Conservation (phyloP, 495 filamentous ascomycete genomes). For the Xanthoparmelia taractica region DNA sequence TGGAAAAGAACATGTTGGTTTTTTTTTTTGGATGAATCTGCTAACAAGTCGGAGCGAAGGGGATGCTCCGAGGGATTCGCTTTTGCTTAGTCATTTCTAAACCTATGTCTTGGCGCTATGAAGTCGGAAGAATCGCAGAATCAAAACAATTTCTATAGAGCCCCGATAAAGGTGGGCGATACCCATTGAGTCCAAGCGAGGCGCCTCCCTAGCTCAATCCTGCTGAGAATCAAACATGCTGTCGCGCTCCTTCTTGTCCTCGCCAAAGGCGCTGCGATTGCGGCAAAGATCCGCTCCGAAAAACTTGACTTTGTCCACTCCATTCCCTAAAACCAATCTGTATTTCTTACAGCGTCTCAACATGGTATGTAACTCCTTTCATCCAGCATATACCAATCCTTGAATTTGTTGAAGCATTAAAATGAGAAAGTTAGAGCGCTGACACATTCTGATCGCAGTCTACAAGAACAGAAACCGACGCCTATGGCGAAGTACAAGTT, state of each 20-base stretch:
- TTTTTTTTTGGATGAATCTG: too few relatives aligned
- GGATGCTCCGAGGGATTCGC: neutral
- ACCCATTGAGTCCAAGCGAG: neutral
- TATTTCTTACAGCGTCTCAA: constrained; percentile 12
- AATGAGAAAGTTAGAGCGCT: neutral
- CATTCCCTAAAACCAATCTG: neutral
- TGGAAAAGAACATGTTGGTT: neutral
- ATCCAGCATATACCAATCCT: too few relatives aligned
- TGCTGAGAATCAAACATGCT: constrained; percentile 1
- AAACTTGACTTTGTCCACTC: neutral
- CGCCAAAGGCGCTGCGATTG: neutral
- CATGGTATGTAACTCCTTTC: constrained; percentile 5
- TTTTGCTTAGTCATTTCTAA: neutral
- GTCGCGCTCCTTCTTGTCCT: neutral
- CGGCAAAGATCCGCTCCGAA: neutral
- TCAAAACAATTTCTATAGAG: constrained; percentile 1
- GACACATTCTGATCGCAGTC: constrained; percentile 8
- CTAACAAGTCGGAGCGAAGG: neutral
- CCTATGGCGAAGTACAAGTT: constrained; percentile 94
- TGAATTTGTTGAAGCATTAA: neutral
- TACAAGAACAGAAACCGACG: constrained; percentile 78
- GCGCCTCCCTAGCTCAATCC: neutral
- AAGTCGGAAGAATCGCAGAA: neutral
- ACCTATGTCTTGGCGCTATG: neutral
- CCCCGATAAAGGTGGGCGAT: neutral